Percentiles rank a stretch among this genome's conserved stretches.
Conservation (phyloP, 257 asterid species). For the Primulina tabacum region DNA sequence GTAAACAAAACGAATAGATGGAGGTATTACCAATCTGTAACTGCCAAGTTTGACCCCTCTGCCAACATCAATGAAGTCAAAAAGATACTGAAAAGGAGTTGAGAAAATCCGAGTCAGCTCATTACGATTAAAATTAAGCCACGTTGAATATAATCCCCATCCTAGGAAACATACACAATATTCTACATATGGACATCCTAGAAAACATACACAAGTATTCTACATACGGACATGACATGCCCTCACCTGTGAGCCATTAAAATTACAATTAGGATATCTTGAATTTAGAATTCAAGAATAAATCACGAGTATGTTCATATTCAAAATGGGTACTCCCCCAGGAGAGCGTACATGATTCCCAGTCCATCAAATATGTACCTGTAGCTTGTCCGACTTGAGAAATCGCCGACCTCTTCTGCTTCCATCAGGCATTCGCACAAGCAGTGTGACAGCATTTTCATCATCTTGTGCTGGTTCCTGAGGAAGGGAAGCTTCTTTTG, state of each 20-base stretch:
- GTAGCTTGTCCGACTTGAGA: conserved; percentile 78
- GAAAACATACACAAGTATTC: too few relatives aligned
- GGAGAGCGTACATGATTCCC: background rate
- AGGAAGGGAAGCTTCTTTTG: conserved; percentile 92
- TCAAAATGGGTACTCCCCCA: background rate
- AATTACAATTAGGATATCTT: background rate
- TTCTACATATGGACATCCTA: too few relatives aligned
- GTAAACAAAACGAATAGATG: background rate
- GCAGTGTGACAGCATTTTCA: conserved; percentile 82
- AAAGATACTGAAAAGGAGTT: conserved; percentile 56
- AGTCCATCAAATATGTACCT: conserved; percentile 44
- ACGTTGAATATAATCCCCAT: background rate
- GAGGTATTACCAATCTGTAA: conserved; percentile 75
- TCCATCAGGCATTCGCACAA: conserved; percentile 96
- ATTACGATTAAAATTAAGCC: background rate
- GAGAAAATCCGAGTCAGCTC: conserved; percentile 23
- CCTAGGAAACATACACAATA: background rate
- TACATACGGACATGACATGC: too few relatives aligned
- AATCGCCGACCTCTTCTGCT: conserved; percentile 91
- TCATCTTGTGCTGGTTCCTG: conserved; percentile 76
- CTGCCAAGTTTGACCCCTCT: conserved; percentile 80
- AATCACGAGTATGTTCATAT: too few relatives aligned
- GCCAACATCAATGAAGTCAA: conserved; percentile 83
- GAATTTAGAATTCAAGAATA: conserved; percentile 2
- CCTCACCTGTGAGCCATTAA: too few relatives aligned